Conservation (phyloP, 176 grass and related monocot genomes). For the Zea luxurians region DNA sequence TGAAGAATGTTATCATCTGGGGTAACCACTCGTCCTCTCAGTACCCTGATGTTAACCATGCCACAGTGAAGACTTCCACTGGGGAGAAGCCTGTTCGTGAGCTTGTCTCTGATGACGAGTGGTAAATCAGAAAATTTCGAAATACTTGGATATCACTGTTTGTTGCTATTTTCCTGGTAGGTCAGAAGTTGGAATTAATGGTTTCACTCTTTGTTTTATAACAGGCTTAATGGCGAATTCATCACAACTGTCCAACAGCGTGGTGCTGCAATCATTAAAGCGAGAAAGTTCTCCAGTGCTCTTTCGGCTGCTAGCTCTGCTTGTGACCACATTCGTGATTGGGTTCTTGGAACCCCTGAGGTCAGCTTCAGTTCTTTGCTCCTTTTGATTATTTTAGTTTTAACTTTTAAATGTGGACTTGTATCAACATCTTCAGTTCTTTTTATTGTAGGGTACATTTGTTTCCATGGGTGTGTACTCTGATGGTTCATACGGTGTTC, state of each 20-base stretch:
- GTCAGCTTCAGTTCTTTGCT: constrained; percentile 33
- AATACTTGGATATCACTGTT: background rate
- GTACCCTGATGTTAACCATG: constrained; percentile 92
- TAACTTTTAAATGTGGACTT: background rate
- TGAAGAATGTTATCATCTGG: constrained; percentile 96
- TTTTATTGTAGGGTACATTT: constrained; percentile 62
- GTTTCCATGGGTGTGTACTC: constrained; percentile 98
- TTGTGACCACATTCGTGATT: constrained; percentile 94
- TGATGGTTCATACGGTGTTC: constrained; percentile 94
- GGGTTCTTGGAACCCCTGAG: constrained; percentile 94
- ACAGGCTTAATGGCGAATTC: constrained; percentile 77
- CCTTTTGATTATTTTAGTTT: background rate
- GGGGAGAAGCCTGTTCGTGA: constrained; percentile 75
- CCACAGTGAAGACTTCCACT: constrained; percentile 63
- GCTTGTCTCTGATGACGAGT: constrained; percentile 78
- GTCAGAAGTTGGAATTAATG: background rate
- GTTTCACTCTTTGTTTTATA: background rate
- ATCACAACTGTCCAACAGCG: constrained; percentile 87
- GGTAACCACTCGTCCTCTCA: constrained; percentile 92
- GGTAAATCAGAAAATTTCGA: constrained; percentile 51
- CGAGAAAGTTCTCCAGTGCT: constrained; percentile 93
- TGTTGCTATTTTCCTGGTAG: constrained; percentile 24
- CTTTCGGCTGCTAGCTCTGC: constrained; percentile 95
- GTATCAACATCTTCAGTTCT: background rate
- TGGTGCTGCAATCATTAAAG: constrained; percentile 96